Conservation (phyloP, 169 alveolate species). For the Sarcocystis neurona region DNA sequence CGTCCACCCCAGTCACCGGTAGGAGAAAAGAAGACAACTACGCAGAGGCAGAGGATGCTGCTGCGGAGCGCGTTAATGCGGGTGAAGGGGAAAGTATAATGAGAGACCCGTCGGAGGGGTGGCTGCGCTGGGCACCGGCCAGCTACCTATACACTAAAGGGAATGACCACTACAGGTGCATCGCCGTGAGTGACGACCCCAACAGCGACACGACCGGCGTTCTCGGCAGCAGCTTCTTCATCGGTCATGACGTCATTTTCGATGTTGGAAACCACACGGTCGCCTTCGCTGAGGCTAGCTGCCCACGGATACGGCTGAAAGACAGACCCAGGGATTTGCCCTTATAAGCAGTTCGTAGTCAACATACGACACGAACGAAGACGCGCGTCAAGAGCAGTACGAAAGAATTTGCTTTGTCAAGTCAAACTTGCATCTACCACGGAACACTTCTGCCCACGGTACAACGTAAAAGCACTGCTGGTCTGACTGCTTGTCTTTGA, state of each 20-base stretch:
- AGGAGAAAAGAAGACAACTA: no score
- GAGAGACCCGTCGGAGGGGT: neutral
- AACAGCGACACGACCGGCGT: conserved; percentile 26
- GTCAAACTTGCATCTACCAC: no score
- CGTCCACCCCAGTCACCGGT: neutral
- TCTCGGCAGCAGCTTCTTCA: conserved; percentile 60
- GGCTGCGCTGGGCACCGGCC: conserved; percentile 55
- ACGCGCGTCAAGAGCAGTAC: no score
- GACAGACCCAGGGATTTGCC: conserved; percentile 57
- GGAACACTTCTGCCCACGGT: no score
- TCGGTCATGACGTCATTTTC: conserved; percentile 51
- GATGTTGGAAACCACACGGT: conserved; percentile 38
- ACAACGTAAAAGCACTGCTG: no score
- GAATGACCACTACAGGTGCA: conserved; percentile 51
- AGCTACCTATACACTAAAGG: conserved; percentile 56
- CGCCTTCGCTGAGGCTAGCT: conserved; percentile 57
- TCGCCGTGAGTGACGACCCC: conserved; percentile 46
- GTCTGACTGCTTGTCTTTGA: no score
- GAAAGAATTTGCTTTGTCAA: no score
- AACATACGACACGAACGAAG: no score
- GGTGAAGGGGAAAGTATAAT: neutral
- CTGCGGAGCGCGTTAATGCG: neutral
- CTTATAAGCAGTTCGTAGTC: no score
- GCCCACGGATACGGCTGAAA: conserved; percentile 36
- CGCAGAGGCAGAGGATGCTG: neutral